These are phyloP conservation scores for Cornus florida DNA, from an alignment of 148 eudicot genomes.

Conservation along the genomic window DNA sequence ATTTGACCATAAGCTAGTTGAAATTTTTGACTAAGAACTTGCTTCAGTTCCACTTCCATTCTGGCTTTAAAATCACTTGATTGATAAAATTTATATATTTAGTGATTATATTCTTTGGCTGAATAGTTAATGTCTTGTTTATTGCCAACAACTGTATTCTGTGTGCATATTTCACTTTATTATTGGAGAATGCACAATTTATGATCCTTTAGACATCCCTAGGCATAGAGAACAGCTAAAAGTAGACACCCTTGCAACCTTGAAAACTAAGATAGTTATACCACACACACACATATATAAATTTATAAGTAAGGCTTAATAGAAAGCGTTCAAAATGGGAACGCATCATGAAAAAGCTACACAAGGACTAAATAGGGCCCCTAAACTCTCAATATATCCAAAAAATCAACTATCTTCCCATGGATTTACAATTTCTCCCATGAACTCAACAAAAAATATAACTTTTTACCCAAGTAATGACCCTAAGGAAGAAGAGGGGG, in stretches of 20 bases:
- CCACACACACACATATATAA: too few species aligned
- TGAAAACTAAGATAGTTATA: background rate
- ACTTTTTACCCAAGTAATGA: too few species aligned
- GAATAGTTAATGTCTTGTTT: background rate
- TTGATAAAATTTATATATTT: background rate
- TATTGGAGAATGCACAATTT: background rate
- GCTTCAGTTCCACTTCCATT: background rate
- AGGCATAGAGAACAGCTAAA: background rate
- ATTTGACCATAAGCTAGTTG: background rate
- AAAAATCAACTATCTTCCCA: too few species aligned
- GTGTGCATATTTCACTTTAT: background rate
- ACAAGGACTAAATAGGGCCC: too few species aligned
- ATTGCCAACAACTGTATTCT: background rate
- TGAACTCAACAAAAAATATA: too few species aligned
- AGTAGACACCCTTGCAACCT: background rate
- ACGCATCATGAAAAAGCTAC: too few species aligned
- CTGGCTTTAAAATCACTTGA: background rate
- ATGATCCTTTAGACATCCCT: background rate
- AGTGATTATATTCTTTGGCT: background rate
- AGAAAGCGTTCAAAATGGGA: too few species aligned
- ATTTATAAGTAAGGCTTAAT: too few species aligned
- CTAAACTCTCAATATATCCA: too few species aligned
- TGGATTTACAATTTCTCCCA: too few species aligned
- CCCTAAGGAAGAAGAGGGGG: too few species aligned
- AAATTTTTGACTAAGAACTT: slow-evolving; percentile 1